A percentile compares a stretch with the other conserved stretches of the same genome.
Evolutionary conservation across 768 basidiomycete species (phyloP).

Genomic region (Ramaria rubella): DNA sequence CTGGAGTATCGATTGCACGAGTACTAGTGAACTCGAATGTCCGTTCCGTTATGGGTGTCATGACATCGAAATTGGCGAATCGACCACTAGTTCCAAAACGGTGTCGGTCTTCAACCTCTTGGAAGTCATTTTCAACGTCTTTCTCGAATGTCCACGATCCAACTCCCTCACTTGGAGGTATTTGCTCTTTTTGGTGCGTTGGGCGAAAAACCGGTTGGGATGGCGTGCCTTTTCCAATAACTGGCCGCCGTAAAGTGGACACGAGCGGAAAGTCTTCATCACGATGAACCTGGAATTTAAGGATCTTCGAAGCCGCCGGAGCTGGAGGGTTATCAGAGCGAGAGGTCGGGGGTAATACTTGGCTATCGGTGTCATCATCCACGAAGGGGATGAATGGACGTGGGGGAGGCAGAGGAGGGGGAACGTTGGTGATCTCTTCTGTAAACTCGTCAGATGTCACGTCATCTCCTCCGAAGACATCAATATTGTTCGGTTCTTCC

Average conservation of each 20-base stretch:
- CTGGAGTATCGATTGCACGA: slow-evolving; percentile 29
- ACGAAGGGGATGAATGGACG: slow-evolving; percentile 14
- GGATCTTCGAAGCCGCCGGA: slow-evolving; percentile 13
- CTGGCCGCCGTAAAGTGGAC: background rate
- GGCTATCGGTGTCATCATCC: slow-evolving; percentile 17
- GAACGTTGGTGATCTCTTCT: slow-evolving; percentile 8
- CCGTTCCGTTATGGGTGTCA: slow-evolving; percentile 97
- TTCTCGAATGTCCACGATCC: slow-evolving; percentile 2
- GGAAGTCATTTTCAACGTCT: slow-evolving; percentile 20
- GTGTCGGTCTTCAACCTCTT: slow-evolving; percentile 20
- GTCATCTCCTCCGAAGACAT: slow-evolving; percentile 7
- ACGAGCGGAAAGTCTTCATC: slow-evolving; percentile 17
- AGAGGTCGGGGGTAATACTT: background rate
- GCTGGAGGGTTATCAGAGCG: slow-evolving; percentile 16
- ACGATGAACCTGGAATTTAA: slow-evolving; percentile 14
- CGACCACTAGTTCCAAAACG: slow-evolving; percentile 59
- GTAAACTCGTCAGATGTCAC: slow-evolving; percentile 11
- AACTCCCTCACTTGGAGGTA: slow-evolving; percentile 9
- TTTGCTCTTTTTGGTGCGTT: background rate
- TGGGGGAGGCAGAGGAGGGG: slow-evolving; percentile 8
- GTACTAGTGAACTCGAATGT: slow-evolving; percentile 80
- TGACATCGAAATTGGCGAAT: slow-evolving; percentile 79
- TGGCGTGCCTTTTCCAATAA: background rate
- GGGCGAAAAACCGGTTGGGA: background rate
- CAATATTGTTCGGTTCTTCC: slow-evolving; percentile 20